Percentiles rank a stretch among this genome's conserved stretches.
phyloP scores from a whole-genome alignment of 1,284 basidiomycete species.

The Ceratobasidium sp. region DNA sequence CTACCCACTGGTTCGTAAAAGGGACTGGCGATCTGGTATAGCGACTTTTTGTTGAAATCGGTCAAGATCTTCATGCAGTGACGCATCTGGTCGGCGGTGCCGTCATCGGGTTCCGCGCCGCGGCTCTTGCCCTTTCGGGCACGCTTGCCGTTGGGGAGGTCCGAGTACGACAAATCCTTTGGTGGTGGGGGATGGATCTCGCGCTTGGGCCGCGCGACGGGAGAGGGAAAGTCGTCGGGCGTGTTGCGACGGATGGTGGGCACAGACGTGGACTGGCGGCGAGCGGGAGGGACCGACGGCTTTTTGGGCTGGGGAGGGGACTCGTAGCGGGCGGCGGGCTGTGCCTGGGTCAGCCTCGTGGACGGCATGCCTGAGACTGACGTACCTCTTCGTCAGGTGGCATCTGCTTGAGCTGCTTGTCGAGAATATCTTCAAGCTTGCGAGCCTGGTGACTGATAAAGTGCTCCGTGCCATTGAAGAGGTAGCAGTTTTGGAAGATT shows the following conservation, averaged over 20 bases:
- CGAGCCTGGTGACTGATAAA: slow-evolving; percentile 82
- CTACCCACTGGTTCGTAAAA: slow-evolving; percentile 95
- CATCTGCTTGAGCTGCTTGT: slow-evolving; percentile 88
- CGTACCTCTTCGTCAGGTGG: slow-evolving; percentile 79
- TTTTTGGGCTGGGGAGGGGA: slow-evolving; percentile 52
- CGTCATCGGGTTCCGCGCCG: slow-evolving; percentile 67
- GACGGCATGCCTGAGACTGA: slow-evolving; percentile 54
- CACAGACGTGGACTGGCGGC: slow-evolving; percentile 79
- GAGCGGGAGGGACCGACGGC: slow-evolving; percentile 59
- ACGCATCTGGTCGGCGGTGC: slow-evolving; percentile 86
- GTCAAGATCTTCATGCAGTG: slow-evolving; percentile 82
- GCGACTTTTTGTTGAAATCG: slow-evolving; percentile 85
- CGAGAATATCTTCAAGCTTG: slow-evolving; percentile 85
- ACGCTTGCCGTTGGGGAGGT: slow-evolving; percentile 64
- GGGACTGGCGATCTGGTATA: slow-evolving; percentile 78
- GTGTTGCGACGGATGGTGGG: slow-evolving; percentile 77
- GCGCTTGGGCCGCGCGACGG: slow-evolving; percentile 87
- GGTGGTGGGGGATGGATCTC: slow-evolving; percentile 96
- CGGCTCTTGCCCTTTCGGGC: slow-evolving; percentile 62
- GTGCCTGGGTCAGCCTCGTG: slow-evolving; percentile 36
- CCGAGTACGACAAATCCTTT: slow-evolving; percentile 88
- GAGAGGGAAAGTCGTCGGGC: slow-evolving; percentile 53
- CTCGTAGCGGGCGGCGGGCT: slow-evolving; percentile 46
- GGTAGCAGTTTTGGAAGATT: slow-evolving; percentile 89
- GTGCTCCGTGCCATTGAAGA: slow-evolving; percentile 95